Conservation (phyloP, 441 rosid species). For the Bocquillonia castaneifolia region DNA sequence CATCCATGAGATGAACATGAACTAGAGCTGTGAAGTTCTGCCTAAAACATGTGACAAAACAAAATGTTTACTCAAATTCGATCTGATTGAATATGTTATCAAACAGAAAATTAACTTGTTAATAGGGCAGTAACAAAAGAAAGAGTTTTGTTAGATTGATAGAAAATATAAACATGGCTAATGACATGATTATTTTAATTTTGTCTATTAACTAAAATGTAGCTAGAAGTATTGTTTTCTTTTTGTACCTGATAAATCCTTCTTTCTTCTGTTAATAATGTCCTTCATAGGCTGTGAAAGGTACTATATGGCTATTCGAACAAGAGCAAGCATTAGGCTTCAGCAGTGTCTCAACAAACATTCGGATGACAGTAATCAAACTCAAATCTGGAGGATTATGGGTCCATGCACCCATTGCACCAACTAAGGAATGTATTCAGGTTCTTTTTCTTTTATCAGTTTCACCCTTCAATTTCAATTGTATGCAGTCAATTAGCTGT, state of each 20-base stretch:
- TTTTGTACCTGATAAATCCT: background rate
- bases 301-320: conserved; percentile 86
- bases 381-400: conserved; percentile 95
- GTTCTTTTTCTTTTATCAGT: conserved; percentile 27
- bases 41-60: background rate
- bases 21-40: background rate
- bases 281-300: conserved; percentile 62
- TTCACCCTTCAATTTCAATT: background rate
- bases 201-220: background rate
- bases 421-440: conserved; percentile 89
- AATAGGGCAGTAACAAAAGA: background rate
- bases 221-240: background rate
- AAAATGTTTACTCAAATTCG: background rate
- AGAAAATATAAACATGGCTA: background rate
- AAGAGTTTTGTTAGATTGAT: background rate
- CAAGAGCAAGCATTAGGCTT: conserved; percentile 97
- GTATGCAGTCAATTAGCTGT: background rate
- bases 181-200: background rate
- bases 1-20: background rate
- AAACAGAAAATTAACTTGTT: background rate
- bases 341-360: conserved; percentile 95
- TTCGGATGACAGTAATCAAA: conserved; percentile 88
- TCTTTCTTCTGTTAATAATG: conserved; percentile 8
- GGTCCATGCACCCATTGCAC: conserved; percentile 99
- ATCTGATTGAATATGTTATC: background rate